A percentile compares a stretch with the other conserved stretches of the same genome.
phyloP scores from a whole-genome alignment of 2,329 filamentous ascomycete species.

The Periconia digitata region DNA sequence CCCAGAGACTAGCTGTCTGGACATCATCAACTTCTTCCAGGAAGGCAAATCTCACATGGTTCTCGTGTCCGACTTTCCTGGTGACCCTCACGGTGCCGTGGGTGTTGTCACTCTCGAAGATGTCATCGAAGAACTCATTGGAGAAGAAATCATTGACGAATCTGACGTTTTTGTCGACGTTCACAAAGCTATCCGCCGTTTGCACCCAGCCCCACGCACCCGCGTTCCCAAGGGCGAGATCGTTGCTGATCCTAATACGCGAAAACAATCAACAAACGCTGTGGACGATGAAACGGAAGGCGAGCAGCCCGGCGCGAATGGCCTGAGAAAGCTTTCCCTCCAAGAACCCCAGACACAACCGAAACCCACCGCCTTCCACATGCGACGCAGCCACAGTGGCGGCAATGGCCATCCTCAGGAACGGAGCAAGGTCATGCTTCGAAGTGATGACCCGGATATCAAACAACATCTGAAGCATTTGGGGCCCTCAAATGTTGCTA shows the following conservation, averaged over 20 bases:
- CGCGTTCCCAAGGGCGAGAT: conserved; percentile 63
- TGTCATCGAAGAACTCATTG: conserved; percentile 97
- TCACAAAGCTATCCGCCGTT: conserved; percentile 82
- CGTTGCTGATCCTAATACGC: conserved; percentile 44
- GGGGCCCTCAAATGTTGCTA: conserved; percentile 65
- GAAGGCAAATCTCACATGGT: conserved; percentile 99
- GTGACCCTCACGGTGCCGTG: conserved; percentile 85
- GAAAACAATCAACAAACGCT: conserved; percentile 28
- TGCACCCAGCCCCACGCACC: conserved; percentile 79
- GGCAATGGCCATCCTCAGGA: conserved; percentile 26
- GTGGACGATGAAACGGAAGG: conserved; percentile 19
- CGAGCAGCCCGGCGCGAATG: conserved; percentile 14
- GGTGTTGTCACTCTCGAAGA: conserved; percentile 96
- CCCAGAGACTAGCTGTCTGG: conserved; percentile 92
- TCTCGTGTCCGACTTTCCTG: conserved; percentile 77
- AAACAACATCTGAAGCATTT: conserved; percentile 64
- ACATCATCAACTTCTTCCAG: conserved; percentile 99
- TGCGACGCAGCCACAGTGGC: conserved; percentile 50
- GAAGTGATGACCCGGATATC: conserved; percentile 57
- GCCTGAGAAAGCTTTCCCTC: conserved; percentile 32
- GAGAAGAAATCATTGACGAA: conserved; percentile 99
- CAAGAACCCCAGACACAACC: conserved; percentile 24
- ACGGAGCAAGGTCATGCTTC: conserved; percentile 43
- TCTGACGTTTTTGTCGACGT: conserved; percentile 98
- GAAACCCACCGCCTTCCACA: conserved; percentile 45